Evolutionary conservation across 2,329 filamentous ascomycete species (phyloP), one percentile per base, ranked within the genome.

Genomic region (Talaromyces albobiverticillius): DNA sequence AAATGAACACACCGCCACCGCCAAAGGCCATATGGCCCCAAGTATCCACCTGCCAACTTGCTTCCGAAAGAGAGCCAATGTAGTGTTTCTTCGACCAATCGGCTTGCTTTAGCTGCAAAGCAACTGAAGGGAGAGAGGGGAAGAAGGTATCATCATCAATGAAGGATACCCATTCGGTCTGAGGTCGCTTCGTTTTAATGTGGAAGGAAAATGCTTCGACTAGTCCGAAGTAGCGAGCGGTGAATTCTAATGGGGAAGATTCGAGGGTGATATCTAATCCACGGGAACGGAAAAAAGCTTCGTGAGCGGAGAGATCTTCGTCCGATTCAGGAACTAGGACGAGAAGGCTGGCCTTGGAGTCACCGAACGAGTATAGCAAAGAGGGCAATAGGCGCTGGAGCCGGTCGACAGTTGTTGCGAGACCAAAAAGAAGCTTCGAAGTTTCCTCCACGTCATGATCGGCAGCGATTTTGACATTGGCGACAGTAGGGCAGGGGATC

Each of bases 71-170:
- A 46, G 71, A 65, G 53, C 73, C 73, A 61, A 75, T 74, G 58
- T 75, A 75, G 57, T 75, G 69, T 57, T 69, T 71, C 63, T 73
- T 69, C 54, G 58, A 70, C 22, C 64, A 59, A 53, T 75, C 71
- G 20, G 73, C 67, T 22, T 70, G 63, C 55, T 72, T 72, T 51
- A 75, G 60, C 46, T 71, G 68, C 54, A 71, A 62, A 10, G 70
- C 69, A 41, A 55, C 59, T 16, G 67, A 68, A 13, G 69, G 64
- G 20, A 76, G 64, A 26, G 70, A 73, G 26, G 71, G 61, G 61
- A 73, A 75, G 62, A 72, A 76, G 26, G 72, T 76, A 52, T 76
- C 73, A 52, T 76, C 73, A 46, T 76, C 73, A 22, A 73, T 72
- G 58, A 71, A 74, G 59, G 70, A 65, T 47, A 75, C 66, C 72